Base-by-base conservation (phyloP, 2,329 filamentous ascomycete species). In the Aspergillus floridensis region DNA sequence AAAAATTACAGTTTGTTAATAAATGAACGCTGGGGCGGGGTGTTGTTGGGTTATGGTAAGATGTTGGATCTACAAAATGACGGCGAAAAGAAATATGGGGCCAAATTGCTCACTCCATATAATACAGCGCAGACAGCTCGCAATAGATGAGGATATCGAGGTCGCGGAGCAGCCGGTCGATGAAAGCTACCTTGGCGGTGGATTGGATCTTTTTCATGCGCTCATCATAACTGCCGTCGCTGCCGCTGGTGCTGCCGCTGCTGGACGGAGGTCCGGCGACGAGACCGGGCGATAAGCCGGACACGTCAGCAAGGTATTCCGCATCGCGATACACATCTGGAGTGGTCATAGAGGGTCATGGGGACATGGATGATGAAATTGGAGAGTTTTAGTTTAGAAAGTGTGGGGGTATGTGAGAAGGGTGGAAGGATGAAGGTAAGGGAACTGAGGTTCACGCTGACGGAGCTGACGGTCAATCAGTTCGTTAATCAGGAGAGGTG, bases 61-160 rank as follows among this genome's bases (percentile, higher is more conserved):
- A 29, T 29, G 26, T 29, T 38, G 19, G 16, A 22, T 44, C 38
- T 44, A 44, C 16, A 44, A 35, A 12, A 16, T 12, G 32, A 12
- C 14, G 32, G 32, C 11, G 16, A 16, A 16, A 6, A 35, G 32
- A 35, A 5, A 35, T 12, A 1, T 35, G 32, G 32, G 32, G 32
- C 11, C 12, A 35, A 4, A 35, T 16, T 24, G 47, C 82, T 67
- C 78, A 87, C 84, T 88, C 86, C 74, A 87, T 80, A 70, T 88
- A 85, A 72, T 88, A 88, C 59, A 87, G 72, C 7, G 81, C 79
- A 41, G 85, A 84, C 60, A 88, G 75, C 75, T 88, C 78, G 70
- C 85, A 82, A 74, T 86, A 88, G 58, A 86, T 80, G 51, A 86
- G 68, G 65, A 84, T 79, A 66, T 88, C 86, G 48, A 88, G 72